Evolutionary conservation across 495 filamentous ascomycete genomes (phyloP).

Genomic region (Neurospora sp.): DNA sequence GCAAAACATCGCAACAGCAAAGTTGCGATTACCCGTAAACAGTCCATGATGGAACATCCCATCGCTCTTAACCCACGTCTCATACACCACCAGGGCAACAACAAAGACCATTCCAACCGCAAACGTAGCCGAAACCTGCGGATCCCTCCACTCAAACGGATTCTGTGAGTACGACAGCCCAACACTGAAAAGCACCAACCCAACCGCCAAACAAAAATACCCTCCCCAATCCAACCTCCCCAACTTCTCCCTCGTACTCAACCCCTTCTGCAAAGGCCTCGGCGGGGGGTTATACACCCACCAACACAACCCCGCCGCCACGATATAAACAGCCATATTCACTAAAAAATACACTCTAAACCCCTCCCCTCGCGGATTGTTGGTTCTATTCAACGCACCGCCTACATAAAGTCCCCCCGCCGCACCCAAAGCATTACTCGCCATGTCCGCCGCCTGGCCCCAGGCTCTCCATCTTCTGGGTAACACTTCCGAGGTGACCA

Average conservation of each 20-base stretch:
- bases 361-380: slow-evolving; percentile 10
- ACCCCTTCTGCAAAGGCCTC: slow-evolving; percentile 1
- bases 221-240: slow-evolving; percentile 26
- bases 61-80: slow-evolving; percentile 20
- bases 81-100: slow-evolving; percentile 15
- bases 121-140: slow-evolving; percentile 22
- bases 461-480: slow-evolving; percentile 19
- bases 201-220: slow-evolving; percentile 17
- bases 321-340: slow-evolving; percentile 8
- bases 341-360: slow-evolving; percentile 26
- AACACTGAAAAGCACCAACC: slow-evolving; percentile 23
- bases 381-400: slow-evolving; percentile 16
- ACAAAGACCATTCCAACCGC: slow-evolving; percentile 15
- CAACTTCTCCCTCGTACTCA: slow-evolving; percentile 18
- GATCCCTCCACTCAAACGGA: slow-evolving; percentile 24
- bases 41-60: slow-evolving; percentile 30
- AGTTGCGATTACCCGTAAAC: slow-evolving; percentile 22
- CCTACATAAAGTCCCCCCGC: slow-evolving; percentile 11
- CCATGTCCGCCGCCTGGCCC: slow-evolving; percentile 21
- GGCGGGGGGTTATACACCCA: slow-evolving; percentile 19
- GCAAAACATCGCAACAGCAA: slow-evolving; percentile 18
- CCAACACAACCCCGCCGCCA: slow-evolving; percentile 11
- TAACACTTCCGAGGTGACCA: slow-evolving; percentile 26
- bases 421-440: slow-evolving; percentile 11
- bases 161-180: slow-evolving; percentile 27